A percentile compares a stretch with the other conserved stretches of the same genome.
Conservation (phyloP, 1,284 basidiomycete genomes). For the Abortiporus biennis region DNA sequence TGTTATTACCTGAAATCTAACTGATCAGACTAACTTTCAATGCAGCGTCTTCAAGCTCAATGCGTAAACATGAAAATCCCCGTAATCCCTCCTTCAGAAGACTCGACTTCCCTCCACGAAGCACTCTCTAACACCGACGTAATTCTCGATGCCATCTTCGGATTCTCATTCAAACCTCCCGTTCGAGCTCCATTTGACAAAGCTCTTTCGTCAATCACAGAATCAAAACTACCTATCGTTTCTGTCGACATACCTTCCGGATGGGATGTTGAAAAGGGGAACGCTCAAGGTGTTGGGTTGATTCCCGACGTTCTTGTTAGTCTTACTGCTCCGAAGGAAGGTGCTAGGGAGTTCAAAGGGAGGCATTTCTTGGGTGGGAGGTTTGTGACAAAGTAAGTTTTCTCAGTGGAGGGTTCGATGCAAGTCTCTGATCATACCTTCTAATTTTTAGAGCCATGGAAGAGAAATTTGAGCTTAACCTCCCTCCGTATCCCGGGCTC, state of each 20-base stretch:
- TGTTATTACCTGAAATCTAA: no score
- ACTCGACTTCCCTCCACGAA: constrained; percentile 40
- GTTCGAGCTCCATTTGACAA: constrained; percentile 84
- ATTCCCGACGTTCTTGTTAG: constrained; percentile 82
- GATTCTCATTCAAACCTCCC: constrained; percentile 93
- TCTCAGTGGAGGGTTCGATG: not conserved
- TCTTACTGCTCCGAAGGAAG: constrained; percentile 92
- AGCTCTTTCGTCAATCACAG: constrained; percentile 63
- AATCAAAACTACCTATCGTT: constrained; percentile 71
- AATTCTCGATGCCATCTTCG: constrained; percentile 93
- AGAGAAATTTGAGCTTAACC: constrained; percentile 68
- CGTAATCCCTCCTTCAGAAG: constrained; percentile 49
- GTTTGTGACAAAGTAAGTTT: constrained; percentile 78
- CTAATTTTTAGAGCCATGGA: constrained; percentile 43
- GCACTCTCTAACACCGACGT: constrained; percentile 71
- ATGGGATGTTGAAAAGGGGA: constrained; percentile 88
- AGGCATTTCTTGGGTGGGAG: constrained; percentile 91
- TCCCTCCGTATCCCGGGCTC: constrained; percentile 71
- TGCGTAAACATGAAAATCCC: constrained; percentile 84
- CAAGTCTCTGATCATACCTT: not conserved
- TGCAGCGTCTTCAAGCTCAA: constrained; percentile 77
- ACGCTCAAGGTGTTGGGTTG: constrained; percentile 46
- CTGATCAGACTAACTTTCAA: not conserved
- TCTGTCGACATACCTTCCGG: constrained; percentile 96
- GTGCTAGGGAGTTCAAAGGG: constrained; percentile 71